A percentile compares a stretch with the other conserved stretches of the same genome.
Conservation (phyloP, 1,284 basidiomycete genomes). For the Apiotrichum gamsii region DNA sequence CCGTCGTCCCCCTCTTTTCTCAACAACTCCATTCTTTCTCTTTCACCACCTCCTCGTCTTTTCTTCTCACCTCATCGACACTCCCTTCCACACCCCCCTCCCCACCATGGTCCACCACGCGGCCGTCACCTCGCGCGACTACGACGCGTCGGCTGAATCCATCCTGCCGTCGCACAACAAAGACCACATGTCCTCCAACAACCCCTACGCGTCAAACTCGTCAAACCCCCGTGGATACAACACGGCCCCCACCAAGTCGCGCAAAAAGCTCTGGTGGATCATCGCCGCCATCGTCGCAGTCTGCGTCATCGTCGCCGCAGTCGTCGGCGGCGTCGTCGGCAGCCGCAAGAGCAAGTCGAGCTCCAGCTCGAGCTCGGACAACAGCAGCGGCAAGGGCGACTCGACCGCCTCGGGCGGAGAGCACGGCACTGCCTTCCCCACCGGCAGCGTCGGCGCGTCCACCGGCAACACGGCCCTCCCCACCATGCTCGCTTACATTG, state of each 20-base stretch:
- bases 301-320: slow-evolving; percentile 64
- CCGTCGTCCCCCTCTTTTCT: not conserved
- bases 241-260: slow-evolving; percentile 35
- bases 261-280: slow-evolving; percentile 42
- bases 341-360: slow-evolving; percentile 50
- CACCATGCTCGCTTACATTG: slow-evolving; percentile 17
- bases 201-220: slow-evolving; percentile 34
- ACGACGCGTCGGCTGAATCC: slow-evolving; percentile 5
- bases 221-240: slow-evolving; percentile 19
- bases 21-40: not conserved
- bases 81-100: not conserved
- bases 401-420: not conserved
- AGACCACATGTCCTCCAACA: slow-evolving; percentile 42
- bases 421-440: no score
- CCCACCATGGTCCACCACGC: not conserved
- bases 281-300: slow-evolving; percentile 51
- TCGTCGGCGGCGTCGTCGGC: slow-evolving; percentile 71
- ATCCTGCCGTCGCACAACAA: slow-evolving; percentile 11
- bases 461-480: slow-evolving; percentile 25
- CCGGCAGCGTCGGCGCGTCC: not conserved
- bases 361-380: slow-evolving; percentile 51
- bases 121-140: no score
- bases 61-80: not conserved
- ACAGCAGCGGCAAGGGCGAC: slow-evolving; percentile 40
- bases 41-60: not conserved